Evolutionary conservation across 306 rosid species (phyloP).

Genomic region (Vachellia pachyceras): DNA sequence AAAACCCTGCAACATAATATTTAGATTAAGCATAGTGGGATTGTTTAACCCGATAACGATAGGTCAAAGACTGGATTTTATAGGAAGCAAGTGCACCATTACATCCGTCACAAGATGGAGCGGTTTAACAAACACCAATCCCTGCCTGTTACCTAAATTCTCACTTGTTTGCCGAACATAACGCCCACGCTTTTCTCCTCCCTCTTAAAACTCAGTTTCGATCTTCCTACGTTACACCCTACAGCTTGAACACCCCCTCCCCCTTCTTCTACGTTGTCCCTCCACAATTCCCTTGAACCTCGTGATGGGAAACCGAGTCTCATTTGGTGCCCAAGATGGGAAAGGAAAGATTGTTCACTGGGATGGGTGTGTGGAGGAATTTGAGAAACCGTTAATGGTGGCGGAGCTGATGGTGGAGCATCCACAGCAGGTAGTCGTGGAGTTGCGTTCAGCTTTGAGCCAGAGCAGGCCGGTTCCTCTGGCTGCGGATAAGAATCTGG

Average conservation of each 20-base stretch:
- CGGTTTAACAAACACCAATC: conserved; percentile 72
- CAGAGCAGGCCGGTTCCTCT: conserved; percentile 61
- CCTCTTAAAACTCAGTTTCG: conserved; percentile 17
- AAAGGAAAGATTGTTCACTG: conserved; percentile 58
- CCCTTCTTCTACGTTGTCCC: neutral
- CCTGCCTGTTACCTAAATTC: conserved; percentile 21
- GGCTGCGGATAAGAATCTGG: conserved; percentile 72
- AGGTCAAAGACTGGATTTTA: conserved; percentile 32
- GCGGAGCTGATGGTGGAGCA: conserved; percentile 92
- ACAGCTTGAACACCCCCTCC: neutral
- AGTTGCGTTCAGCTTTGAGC: conserved; percentile 52
- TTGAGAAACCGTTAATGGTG: conserved; percentile 57
- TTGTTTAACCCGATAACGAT: neutral
- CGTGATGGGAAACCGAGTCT: conserved; percentile 72
- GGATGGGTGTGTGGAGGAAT: conserved; percentile 71
- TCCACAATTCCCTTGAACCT: neutral
- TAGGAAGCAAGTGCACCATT: conserved; percentile 50
- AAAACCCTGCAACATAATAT: neutral
- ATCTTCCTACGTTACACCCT: neutral
- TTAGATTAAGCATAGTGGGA: neutral
- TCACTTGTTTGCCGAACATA: neutral
- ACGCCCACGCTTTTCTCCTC: conserved; percentile 1
- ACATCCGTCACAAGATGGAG: conserved; percentile 61
- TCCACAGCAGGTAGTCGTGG: conserved; percentile 88
- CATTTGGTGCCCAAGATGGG: conserved; percentile 22